A percentile compares a stretch with the other conserved stretches of the same genome.
Conservation (phyloP, 192 early-diverging fungal species). For the Coemansia sp. region DNA sequence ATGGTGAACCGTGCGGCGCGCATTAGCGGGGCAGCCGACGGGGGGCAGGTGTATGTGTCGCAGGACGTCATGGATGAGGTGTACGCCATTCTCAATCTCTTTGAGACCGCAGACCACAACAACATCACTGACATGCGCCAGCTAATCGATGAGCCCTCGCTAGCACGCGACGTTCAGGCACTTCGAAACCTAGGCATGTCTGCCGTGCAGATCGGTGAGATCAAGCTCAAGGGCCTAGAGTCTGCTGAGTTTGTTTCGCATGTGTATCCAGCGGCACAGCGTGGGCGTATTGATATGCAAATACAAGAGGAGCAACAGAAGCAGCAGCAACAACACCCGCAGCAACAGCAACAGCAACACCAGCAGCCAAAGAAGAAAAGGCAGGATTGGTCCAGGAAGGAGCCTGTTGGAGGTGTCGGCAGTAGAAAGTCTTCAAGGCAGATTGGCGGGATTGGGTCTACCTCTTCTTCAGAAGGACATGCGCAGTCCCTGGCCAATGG, state of each 20-base stretch:
- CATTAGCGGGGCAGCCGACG: slow-evolving; percentile 81
- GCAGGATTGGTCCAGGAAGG: slow-evolving; percentile 31
- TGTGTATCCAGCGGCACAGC: slow-evolving; percentile 59
- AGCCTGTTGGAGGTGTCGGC: slow-evolving; percentile 8
- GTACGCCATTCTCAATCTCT: slow-evolving; percentile 46
- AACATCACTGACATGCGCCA: slow-evolving; percentile 54
- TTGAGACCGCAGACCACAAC: slow-evolving; percentile 53
- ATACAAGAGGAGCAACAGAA: slow-evolving; percentile 34
- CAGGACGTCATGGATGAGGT: slow-evolving; percentile 75
- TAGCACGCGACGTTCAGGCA: slow-evolving; percentile 56
- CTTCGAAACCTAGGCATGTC: slow-evolving; percentile 69
- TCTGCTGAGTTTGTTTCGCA: slow-evolving; percentile 78
- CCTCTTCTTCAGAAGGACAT: slow-evolving; percentile 6
- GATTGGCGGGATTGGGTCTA: slow-evolving; percentile 18
- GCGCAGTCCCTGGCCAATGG: slow-evolving; percentile 14
- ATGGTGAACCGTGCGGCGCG: slow-evolving; percentile 88
- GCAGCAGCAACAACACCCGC: slow-evolving; percentile 31
- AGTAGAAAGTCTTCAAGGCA: slow-evolving; percentile 21
- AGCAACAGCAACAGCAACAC: slow-evolving; percentile 18
- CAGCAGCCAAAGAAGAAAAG: slow-evolving; percentile 41
- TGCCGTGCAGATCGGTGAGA: slow-evolving; percentile 75
- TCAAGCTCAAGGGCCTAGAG: slow-evolving; percentile 84
- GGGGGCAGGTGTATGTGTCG: slow-evolving; percentile 85
- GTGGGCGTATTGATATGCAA: slow-evolving; percentile 55
- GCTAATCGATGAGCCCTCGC: slow-evolving; percentile 53